Base-by-base conservation (phyloP, 2,329 filamentous ascomycete genomes). In the Aspergillus sp. region DNA sequence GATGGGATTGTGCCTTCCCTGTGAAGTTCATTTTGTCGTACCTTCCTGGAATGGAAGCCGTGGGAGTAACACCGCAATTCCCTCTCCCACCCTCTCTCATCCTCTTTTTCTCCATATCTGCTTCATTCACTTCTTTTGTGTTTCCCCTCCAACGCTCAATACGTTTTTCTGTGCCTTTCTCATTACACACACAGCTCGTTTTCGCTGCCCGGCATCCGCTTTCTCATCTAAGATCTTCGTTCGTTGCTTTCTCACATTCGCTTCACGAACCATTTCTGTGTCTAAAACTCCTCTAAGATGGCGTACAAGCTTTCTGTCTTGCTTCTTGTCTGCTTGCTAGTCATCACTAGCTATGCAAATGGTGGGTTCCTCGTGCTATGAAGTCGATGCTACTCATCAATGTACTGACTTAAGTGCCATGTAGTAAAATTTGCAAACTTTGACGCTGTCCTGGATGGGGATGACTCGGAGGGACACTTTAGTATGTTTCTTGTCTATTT, bases 1-100 rank as follows among this genome's bases (percentile, higher is more conserved):
- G 31, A 19, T 6, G 35, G 21, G 33, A n/a, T 19, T 31, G 54
- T 19, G 27, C 40, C 21, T 53, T 57, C 45, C 44, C 15, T 23
- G 21, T 52, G 49, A 31, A 24, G 40, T 24, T 24, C n/a, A 37
- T 17, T 44, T 17, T 54, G 51, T 58, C 12, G 50, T 14, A 58
- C 51, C 56, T 58, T 58, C 51, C 51, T 27, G 44, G 39, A 39
- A 23, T 19, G 50, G 51, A 44, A 43, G 37, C 15, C 23, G 14
- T n/a, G 35, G 35, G 45, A 49, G 45, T 57, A 50, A 57, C 56
- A 57, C 55, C 21, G 35, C 44, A 27, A 21, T 21, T 31, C 19
- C 37, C 41, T 40, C 24, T 21, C 23, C 17, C 24, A 21, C 41
- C 14, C 45, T 27, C 14, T 33, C 46, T 21, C 24, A 24, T 27